Conservation (phyloP, 2,329 filamentous ascomycete species). For the Pseudogymnoascus sp. region DNA sequence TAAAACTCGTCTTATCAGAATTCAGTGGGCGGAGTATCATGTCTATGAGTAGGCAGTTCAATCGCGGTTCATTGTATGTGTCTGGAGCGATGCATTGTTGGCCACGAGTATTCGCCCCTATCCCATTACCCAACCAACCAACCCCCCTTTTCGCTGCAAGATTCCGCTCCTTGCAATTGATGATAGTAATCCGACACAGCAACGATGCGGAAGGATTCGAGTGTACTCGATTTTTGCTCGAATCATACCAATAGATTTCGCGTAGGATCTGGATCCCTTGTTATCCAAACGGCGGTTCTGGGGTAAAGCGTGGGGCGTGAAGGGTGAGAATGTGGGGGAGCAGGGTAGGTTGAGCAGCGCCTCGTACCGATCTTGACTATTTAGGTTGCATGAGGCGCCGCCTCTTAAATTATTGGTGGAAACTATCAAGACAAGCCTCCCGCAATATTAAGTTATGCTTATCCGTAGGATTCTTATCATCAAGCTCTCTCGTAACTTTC, state of each 20-base stretch:
- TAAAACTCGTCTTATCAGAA: neutral
- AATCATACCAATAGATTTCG: neutral
- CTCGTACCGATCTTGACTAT: neutral
- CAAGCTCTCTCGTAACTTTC: neutral
- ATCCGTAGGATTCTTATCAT: neutral
- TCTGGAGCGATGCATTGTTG: neutral
- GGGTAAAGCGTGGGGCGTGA: neutral
- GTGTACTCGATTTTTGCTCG: neutral
- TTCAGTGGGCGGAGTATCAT: neutral
- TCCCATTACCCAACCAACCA: neutral
- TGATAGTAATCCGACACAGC: neutral
- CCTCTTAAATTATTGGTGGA: neutral
- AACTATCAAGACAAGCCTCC: neutral
- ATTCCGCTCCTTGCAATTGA: neutral
- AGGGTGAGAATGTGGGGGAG: neutral
- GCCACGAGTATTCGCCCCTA: neutral
- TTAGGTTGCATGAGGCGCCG: neutral
- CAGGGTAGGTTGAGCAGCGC: neutral
- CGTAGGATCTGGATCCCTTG: neutral
- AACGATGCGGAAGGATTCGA: neutral
- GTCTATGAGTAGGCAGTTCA: neutral
- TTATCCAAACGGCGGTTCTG: neutral
- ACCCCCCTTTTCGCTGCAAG: neutral
- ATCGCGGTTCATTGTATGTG: neutral
- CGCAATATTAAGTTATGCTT: neutral